Evolutionary conservation across 495 filamentous ascomycete genomes (phyloP), one percentile per base, ranked within the genome.

Genomic region (Talaromyces wortmannii): DNA sequence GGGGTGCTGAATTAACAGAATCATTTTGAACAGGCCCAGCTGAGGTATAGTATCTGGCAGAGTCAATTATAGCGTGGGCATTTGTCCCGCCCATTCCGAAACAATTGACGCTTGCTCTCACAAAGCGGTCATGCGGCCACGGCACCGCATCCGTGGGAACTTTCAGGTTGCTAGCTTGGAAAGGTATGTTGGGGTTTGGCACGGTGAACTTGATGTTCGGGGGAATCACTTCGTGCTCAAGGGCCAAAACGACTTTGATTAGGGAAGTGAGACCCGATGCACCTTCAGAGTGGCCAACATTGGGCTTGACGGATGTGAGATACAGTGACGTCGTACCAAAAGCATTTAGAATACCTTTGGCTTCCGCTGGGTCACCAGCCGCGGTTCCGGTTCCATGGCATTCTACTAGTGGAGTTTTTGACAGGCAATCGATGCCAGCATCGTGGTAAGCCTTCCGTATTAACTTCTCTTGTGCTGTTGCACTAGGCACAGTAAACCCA

Each of bases 321-420:
- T 55, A 43, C 2, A 71, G 52, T 3, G 55, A 62, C 17, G 15
- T 49, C 12, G 50, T 31, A 13, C 63, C 62, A 57, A 83, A 78
- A 2, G 75, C 67, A 6, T 67, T 66, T 3, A 64, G 69, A 31
- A 83, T 68, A 0, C 78, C 80, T 2, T 50, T 53, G 11, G 69
- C 62, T 61, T 82, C 76, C 31, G 75, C 60, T 0, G 69, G 65
- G 53, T 79, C 74, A 2, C 76, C 75, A 7, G 63, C 32, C 6
- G 52, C 15, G 12, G 56, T 63, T 11, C 61, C 59, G n/a, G 59
- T 66, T 3, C 63, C 62, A 32, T 66, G 63, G 31, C 53, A 57
- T 43, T 71, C 65, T 15, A 68, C 46, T 11, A 64, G 58, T 3
- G 58, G 63, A 0, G 71, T 71, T 6, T 63, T 18, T 18, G 56